These are phyloP conservation scores for Tetrapyrgos nigripes DNA, from an alignment of 1,284 basidiomycete genomes.

Conservation along the genomic window DNA sequence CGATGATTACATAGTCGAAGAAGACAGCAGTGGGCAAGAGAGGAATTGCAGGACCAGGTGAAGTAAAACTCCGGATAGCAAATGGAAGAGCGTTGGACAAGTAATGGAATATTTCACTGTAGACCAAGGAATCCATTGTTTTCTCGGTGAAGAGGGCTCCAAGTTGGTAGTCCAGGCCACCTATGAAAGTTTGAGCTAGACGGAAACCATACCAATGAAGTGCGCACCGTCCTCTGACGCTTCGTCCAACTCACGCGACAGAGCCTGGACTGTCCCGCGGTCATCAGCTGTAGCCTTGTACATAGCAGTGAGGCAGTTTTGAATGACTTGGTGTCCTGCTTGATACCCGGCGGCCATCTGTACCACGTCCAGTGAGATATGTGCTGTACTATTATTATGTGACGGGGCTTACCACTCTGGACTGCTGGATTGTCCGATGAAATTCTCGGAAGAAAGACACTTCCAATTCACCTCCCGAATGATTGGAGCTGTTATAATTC, in stretches of 20 bases:
- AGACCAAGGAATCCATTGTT: too few species aligned
- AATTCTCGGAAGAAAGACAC: conserved; percentile 40
- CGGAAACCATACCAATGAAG: background rate
- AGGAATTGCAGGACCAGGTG: background rate
- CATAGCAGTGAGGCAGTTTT: conserved; percentile 23
- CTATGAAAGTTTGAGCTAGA: background rate
- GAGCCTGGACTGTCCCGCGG: conserved; percentile 30
- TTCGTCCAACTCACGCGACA: conserved; percentile 27
- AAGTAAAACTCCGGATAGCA: background rate
- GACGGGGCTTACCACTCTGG: conserved; percentile 22
- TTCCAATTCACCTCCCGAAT: conserved; percentile 38
- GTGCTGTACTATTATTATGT: background rate
- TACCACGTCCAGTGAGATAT: background rate
- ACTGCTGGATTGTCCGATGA: conserved; percentile 27
- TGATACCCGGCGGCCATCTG: background rate
- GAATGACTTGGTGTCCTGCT: background rate
- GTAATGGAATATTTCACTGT: too few species aligned
- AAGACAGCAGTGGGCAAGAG: conserved; percentile 13
- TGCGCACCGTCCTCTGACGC: conserved; percentile 22
- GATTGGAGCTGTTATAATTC: conserved; percentile 37
- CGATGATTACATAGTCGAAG: conserved; percentile 28
- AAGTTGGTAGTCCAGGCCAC: background rate
- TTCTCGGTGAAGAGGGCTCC: background rate
- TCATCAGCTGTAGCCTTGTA: conserved; percentile 31
- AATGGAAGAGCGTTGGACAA: background rate